Conservation (phyloP, 2,329 filamentous ascomycete species). For the Berkeleyomyces basicola region DNA sequence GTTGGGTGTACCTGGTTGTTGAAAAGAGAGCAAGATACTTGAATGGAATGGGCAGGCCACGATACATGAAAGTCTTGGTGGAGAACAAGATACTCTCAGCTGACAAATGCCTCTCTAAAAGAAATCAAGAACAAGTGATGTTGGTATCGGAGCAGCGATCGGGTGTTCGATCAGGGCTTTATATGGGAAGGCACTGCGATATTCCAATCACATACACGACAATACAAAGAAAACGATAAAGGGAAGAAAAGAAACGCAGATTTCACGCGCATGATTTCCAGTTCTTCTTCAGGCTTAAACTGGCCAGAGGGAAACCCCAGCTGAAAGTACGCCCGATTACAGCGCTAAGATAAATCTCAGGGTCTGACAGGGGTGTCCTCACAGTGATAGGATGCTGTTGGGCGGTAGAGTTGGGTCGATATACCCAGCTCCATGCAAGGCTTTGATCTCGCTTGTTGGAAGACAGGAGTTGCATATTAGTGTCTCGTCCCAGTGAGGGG, state of each 20-base stretch:
- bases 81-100: no score
- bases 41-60: no score
- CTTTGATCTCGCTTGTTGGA: neutral
- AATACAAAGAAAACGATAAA: neutral
- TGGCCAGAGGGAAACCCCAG: neutral
- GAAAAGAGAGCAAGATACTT: no score
- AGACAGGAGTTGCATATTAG: neutral
- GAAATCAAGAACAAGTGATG: no score
- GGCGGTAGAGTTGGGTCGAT: neutral
- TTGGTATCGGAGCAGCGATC: no score
- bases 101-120: no score
- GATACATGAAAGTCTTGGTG: no score
- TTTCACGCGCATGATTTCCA: neutral
- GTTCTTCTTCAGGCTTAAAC: neutral
- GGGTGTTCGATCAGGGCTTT: no score
- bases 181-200: no score
- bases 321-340: slow-evolving; percentile 6
- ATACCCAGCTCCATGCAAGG: neutral
- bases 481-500: neutral
- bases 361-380: neutral
- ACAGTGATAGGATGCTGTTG: neutral
- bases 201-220: no score
- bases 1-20: no score
- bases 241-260: neutral
- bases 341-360: neutral